Conservation (phyloP, 2,329 filamentous ascomycete species). For the Chalaropsis thielavioides region DNA sequence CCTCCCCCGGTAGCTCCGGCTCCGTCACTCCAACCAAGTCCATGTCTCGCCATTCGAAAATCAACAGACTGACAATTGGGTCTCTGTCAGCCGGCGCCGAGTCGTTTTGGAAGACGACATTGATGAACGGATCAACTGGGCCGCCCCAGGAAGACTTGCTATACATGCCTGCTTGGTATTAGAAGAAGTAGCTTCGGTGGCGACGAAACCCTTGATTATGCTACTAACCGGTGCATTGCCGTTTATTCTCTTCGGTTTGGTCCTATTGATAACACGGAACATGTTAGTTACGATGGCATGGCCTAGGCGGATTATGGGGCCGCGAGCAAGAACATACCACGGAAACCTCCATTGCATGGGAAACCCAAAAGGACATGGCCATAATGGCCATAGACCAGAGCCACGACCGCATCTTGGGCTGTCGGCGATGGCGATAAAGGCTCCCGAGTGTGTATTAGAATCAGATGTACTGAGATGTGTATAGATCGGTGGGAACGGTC, state of each 20-base stretch:
- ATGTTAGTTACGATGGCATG: background rate
- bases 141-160: slow-evolving; percentile 80
- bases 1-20: slow-evolving; percentile 38
- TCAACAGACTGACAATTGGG: slow-evolving; percentile 65
- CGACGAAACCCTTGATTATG: background rate
- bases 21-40: slow-evolving; percentile 57
- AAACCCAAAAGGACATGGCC: slow-evolving; percentile 40
- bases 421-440: background rate
- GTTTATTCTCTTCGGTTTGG: slow-evolving; percentile 58
- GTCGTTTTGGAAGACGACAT: slow-evolving; percentile 58
- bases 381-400: slow-evolving; percentile 23
- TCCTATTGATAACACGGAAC: slow-evolving; percentile 27
- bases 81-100: slow-evolving; percentile 45
- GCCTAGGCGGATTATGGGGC: slow-evolving; percentile 2
- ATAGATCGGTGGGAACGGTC: background rate
- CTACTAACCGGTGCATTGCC: slow-evolving; percentile 51
- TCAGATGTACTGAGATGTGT: background rate
- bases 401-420: slow-evolving; percentile 15
- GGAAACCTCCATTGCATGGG: slow-evolving; percentile 41
- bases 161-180: slow-evolving; percentile 62
- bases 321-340: slow-evolving; percentile 23
- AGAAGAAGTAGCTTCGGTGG: slow-evolving; percentile 17
- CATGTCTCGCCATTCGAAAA: slow-evolving; percentile 91
- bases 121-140: slow-evolving; percentile 74
- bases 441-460: no score